A percentile compares a stretch with the other conserved stretches of the same genome.
Evolutionary conservation across 139 green algal genomes (phyloP).

Genomic region (Auxenochlorella pyrenoidosa): DNA sequence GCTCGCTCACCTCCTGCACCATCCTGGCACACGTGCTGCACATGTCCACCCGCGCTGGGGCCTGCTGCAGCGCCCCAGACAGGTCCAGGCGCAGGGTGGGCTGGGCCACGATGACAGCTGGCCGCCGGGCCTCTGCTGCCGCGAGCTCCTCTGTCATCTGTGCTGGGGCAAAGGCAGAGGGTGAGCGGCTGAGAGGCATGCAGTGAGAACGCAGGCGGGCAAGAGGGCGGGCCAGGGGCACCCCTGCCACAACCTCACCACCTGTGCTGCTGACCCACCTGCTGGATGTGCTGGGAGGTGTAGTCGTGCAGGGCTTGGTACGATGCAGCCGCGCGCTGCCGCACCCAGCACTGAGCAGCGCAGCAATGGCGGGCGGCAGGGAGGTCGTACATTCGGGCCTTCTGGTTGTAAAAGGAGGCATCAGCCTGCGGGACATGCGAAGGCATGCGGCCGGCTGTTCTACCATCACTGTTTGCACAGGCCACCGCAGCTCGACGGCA

Average conservation of each 20-base stretch:
- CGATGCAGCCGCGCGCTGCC: background rate
- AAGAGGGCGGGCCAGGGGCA: no score
- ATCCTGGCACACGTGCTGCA: background rate
- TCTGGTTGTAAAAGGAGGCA: background rate
- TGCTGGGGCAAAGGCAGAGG: no score
- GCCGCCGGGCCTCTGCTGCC: background rate
- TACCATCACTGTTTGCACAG: background rate
- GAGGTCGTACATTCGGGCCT: background rate
- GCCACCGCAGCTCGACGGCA: background rate
- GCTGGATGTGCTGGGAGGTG: background rate
- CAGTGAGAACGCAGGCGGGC: no score
- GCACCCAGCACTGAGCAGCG: background rate
- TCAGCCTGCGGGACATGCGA: background rate
- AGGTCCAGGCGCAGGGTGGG: background rate
- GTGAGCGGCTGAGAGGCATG: background rate
- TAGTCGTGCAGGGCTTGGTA: background rate
- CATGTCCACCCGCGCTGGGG: background rate
- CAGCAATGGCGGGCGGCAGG: background rate
- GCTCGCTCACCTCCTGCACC: no score
- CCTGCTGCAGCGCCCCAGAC: background rate
- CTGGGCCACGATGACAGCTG: background rate
- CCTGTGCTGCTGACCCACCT: background rate
- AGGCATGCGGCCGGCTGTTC: background rate
- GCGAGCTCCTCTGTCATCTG: background rate
- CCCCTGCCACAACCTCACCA: background rate